Evolutionary conservation across 108 stramenopile genomes (phyloP).

Genomic region (Cyclotella cryptica): DNA sequence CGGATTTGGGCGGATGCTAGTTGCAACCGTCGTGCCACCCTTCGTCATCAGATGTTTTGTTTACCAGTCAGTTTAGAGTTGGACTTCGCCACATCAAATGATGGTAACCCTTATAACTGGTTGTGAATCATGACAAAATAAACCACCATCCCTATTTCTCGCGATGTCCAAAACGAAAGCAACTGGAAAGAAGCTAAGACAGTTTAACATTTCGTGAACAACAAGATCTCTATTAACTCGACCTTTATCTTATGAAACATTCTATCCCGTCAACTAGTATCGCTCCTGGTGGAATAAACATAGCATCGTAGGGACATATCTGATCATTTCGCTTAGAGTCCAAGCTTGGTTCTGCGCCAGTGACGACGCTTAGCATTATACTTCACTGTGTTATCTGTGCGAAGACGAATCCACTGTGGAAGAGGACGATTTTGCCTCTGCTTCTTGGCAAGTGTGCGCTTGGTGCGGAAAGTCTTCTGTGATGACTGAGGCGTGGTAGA

Average conservation of each 20-base stretch:
- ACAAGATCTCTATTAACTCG: slow-evolving; percentile 5
- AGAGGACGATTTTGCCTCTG: slow-evolving; percentile 99
- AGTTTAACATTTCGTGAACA: neutral
- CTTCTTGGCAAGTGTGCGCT: slow-evolving; percentile 99
- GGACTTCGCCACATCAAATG: too few species aligned
- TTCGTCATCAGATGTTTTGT: too few species aligned
- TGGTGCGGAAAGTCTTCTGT: slow-evolving; percentile 99
- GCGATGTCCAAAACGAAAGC: too few species aligned
- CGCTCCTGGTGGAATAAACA: slow-evolving; percentile 2
- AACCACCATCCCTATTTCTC: too few species aligned
- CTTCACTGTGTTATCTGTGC: slow-evolving; percentile 98
- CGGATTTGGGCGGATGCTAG: slow-evolving; percentile 20
- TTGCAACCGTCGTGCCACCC: too few species aligned
- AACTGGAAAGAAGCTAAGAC: neutral
- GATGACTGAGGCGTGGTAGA: slow-evolving; percentile 77
- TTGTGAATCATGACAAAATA: too few species aligned
- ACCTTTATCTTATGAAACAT: slow-evolving; percentile 28
- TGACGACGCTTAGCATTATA: slow-evolving; percentile 99
- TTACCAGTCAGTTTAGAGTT: too few species aligned
- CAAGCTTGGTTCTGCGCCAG: slow-evolving; percentile 99
- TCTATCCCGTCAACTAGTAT: neutral
- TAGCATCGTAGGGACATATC: neutral
- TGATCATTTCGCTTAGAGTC: slow-evolving; percentile 83
- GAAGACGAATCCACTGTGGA: slow-evolving; percentile 99
- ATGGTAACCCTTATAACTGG: too few species aligned